Evolutionary conservation across 202 grass and related monocot species (phyloP).

Genomic region (Zizania palustris): DNA sequence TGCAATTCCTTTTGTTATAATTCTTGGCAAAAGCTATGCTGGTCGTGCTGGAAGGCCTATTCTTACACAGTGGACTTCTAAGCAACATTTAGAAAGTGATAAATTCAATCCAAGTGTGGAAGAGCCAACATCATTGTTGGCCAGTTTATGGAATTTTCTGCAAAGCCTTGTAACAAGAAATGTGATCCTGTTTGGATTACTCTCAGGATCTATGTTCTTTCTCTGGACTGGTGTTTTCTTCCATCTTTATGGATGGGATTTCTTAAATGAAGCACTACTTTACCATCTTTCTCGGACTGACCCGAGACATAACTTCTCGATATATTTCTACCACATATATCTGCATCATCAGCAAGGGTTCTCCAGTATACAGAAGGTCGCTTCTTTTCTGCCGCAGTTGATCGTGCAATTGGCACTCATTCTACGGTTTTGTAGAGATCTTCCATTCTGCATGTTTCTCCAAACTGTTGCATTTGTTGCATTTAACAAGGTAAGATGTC

Average conservation of each 20-base stretch:
- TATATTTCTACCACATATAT: conserved; percentile 97
- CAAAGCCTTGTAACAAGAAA: conserved; percentile 60
- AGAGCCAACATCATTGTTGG: conserved; percentile 36
- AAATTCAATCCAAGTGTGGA: conserved; percentile 29
- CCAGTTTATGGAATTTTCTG: conserved; percentile 43
- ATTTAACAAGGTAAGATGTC: conserved; percentile 73
- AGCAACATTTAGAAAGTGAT: conserved; percentile 36
- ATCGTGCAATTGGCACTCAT: conserved; percentile 77
- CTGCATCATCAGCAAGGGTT: conserved; percentile 85
- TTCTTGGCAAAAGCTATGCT: conserved; percentile 58
- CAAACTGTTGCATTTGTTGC: conserved; percentile 92
- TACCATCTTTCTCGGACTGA: conserved; percentile 91
- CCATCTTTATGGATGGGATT: conserved; percentile 85
- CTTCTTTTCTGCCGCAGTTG: conserved; percentile 83
- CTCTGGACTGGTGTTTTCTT: conserved; percentile 69
- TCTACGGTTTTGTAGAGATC: conserved; percentile 54
- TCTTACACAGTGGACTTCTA: conserved; percentile 58
- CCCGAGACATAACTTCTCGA: conserved; percentile 92
- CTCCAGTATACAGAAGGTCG: conserved; percentile 69
- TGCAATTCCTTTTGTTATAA: conserved; percentile 70
- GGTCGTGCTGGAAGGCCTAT: conserved; percentile 45
- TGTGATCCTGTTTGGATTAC: conserved; percentile 63
- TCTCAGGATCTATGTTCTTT: conserved; percentile 82
- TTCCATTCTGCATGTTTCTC: conserved; percentile 88
- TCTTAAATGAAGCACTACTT: conserved; percentile 87